A percentile compares a stretch with the other conserved stretches of the same genome.
These are phyloP conservation scores for Dillenia suffruticosa DNA, from an alignment of 164 flowering plant genomes.

Conservation along the genomic window DNA sequence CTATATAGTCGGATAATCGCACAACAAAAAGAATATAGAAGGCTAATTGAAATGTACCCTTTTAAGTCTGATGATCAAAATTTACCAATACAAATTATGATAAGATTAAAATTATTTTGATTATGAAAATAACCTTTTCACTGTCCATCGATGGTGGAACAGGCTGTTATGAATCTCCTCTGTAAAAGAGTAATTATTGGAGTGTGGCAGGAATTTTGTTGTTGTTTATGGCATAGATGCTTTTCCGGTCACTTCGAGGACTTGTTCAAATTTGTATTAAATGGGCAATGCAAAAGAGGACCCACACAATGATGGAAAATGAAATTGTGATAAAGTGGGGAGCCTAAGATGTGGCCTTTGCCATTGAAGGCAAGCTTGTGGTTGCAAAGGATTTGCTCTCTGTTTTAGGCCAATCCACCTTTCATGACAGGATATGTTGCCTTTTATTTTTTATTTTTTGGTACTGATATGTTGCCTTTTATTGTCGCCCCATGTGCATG, in stretches of 20 bases:
- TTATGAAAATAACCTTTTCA: too few relatives aligned
- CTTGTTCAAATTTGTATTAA: background rate
- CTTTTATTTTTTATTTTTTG: background rate
- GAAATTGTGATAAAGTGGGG: background rate
- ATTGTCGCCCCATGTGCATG: too few relatives aligned
- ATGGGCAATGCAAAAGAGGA: background rate
- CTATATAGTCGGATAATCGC: too few relatives aligned
- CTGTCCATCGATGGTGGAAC: background rate
- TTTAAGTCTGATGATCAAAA: too few relatives aligned
- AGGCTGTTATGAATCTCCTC: background rate
- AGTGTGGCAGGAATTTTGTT: slow-evolving; percentile 4
- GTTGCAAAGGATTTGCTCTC: slow-evolving; percentile 3
- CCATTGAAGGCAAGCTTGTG: slow-evolving; percentile 3
- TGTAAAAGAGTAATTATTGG: background rate
- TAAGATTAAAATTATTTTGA: too few relatives aligned
- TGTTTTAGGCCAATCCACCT: slow-evolving; percentile 1
- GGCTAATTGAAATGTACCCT: too few relatives aligned
- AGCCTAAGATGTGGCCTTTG: background rate
- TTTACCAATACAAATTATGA: too few relatives aligned
- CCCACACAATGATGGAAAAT: slow-evolving; percentile 2
- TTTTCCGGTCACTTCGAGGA: slow-evolving; percentile 1
- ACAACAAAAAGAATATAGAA: too few relatives aligned
- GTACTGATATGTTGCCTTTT: too few relatives aligned
- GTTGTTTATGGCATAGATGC: too few relatives aligned
- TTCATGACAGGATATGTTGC: background rate